Evolutionary conservation across 208 protist species (phyloP), one percentile per base, ranked within the genome.

Genomic region (Novymonas esmeraldas): DNA sequence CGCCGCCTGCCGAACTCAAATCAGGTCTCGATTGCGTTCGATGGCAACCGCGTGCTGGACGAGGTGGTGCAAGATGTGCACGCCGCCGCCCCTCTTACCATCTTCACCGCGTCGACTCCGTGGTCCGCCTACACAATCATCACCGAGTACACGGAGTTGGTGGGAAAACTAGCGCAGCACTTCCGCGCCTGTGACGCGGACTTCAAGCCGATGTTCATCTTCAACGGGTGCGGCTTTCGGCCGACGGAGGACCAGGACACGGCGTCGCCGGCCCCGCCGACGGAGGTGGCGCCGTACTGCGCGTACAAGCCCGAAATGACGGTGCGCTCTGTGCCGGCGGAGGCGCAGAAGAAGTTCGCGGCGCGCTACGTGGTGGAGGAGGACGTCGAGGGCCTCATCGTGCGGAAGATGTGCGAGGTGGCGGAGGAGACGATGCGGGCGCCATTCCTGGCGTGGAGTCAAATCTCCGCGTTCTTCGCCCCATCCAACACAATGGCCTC

Each of bases 371-470:
- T 79, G 54, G 81, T 96, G 31, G 85, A 91, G 61, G 85, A 92
- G 41, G 88, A 96, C 52, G 70, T 94, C 22, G 87, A 96, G 72
- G 77, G 76, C 49, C 70, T 81, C 64, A 90, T 96, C 54, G 79
- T 94, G 52, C 78, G 83, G 34, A 65, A 76, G 55, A 55, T 93
- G 29, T 81, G 67, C 57, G 75, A 82, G 49, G 49, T 56, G 13
- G 71, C 81, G 56, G 74, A 74, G 24, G 64, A 89, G 57, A 92
- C 82, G 5, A 76, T 94, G 66, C 83, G 91, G n/a, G 88, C 88
- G 28, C 91, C 91, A 36, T 93, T 92, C 76, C 72, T 93, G 48
- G 85, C 85, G 26, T 96, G 91, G 88, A 90, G 86, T 42, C 91
- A 96, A 46, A 77, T 96, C 26, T 94, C 91, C 14, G 80, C 91